Evolutionary conservation across 2,329 filamentous ascomycete species (phyloP), one percentile per base, ranked within the genome.

Genomic region (Aaosphaeria pasadenensis): DNA sequence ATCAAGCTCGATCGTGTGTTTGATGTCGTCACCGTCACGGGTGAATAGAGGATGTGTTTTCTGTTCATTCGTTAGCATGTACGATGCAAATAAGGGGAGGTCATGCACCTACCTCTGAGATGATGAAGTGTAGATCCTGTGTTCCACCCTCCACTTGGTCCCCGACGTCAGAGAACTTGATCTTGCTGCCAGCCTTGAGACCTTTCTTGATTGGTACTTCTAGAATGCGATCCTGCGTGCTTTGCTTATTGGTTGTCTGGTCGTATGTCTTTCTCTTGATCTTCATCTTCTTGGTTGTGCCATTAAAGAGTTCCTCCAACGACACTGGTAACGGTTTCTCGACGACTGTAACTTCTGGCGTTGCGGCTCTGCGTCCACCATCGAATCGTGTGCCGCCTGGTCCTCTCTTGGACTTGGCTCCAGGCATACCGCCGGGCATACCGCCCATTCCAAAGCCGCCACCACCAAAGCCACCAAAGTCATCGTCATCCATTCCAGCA

Each of bases 191-290:
- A 60, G 95, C 91, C 75, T 97, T 96, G 72, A 97, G 75, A 50
- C 94, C 94, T 5, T 90, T 86, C 75, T 96, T 97, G 74, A 99
- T 96, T 42, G 91, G 90, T 45, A 97, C 92, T 66, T 95, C 91
- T 30, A 99, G 76, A 13, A 96, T 89, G 63, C 91, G 88, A 61
- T 99, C 94, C 51, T 91, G 88, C 3, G 86, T 87, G 39, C 83
- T 89, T 59, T 91, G 85, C 77, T 95, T 96, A 49, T 90, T 90
- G 1, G 80, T 85, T 17, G 85, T 74, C 36, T 76, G 78, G 70
- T 99, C 94, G 69, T 89, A 97, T 13, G 87, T 91, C 83, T 97
- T 97, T 64, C 92, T 84, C 64, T 96, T 96, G 56, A 97, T 95
- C 76, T 94, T 95, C 81, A 99, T 90, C 80, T 95, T 96, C 82